These are phyloP conservation scores for Flueggea neowawraea DNA, from an alignment of 441 rosid species.

Conservation along the genomic window DNA sequence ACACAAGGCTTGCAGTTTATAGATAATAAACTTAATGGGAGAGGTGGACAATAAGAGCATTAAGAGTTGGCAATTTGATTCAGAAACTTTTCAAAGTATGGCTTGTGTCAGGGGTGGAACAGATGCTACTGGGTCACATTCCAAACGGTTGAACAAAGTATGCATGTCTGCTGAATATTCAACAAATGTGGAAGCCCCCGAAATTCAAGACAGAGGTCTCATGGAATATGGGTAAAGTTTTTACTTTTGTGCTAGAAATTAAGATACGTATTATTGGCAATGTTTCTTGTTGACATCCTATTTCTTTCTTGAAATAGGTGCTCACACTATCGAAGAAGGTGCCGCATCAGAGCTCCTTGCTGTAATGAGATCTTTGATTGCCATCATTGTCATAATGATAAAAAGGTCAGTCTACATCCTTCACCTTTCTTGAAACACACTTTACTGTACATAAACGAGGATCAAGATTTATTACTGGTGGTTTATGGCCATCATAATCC, in stretches of 20 bases:
- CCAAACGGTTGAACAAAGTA: conserved; percentile 15
- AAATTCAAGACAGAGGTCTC: conserved; percentile 40
- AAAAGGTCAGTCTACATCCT: conserved; percentile 37
- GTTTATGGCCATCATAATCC: too few relatives aligned
- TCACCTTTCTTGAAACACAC: background rate
- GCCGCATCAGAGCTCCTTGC: conserved; percentile 86
- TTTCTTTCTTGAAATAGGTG: conserved; percentile 44
- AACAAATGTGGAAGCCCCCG: conserved; percentile 1
- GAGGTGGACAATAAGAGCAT: conserved; percentile 42
- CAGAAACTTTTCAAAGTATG: conserved; percentile 15
- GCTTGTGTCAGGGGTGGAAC: conserved; percentile 11
- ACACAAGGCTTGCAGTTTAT: conserved; percentile 23
- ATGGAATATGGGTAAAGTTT: conserved; percentile 69
- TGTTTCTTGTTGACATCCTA: conserved; percentile 1
- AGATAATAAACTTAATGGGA: conserved; percentile 35
- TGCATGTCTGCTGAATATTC: conserved; percentile 5
- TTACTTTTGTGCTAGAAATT: background rate
- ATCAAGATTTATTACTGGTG: too few relatives aligned
- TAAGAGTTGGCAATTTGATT: conserved; percentile 16
- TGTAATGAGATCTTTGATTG: conserved; percentile 83
- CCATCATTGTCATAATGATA: conserved; percentile 90
- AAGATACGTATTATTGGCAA: background rate
- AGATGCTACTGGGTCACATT: conserved; percentile 6
- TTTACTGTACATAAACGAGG: too few relatives aligned
- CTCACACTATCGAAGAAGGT: conserved; percentile 69